Conservation (phyloP, 805 yeast genomes). For the Cyberlindnera japonica region DNA sequence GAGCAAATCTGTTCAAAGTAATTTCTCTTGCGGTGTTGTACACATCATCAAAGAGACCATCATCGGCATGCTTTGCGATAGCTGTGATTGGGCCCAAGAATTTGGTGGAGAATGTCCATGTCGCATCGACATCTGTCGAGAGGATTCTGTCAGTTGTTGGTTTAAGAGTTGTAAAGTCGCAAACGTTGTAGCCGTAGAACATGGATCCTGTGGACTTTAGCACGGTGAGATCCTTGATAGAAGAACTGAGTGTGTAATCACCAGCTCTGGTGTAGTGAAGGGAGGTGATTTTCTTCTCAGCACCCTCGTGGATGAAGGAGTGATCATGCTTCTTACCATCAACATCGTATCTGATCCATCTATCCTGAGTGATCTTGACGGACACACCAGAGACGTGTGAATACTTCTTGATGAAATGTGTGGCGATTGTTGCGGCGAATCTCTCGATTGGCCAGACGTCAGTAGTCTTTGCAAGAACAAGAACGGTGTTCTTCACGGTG, state of each 20-base stretch:
- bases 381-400: constrained; percentile 71
- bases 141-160: constrained; percentile 84
- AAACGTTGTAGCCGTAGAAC: constrained; percentile 82
- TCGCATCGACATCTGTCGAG: constrained; percentile 78
- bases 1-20: constrained; percentile 76
- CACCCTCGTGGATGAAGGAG: constrained; percentile 82
- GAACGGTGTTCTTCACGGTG: constrained; percentile 85
- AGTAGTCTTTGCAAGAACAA: constrained; percentile 74
- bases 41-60: constrained; percentile 62
- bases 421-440: constrained; percentile 79
- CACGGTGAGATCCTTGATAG: constrained; percentile 75
- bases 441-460: constrained; percentile 90
- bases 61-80: constrained; percentile 49
- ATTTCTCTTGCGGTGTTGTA: constrained; percentile 59
- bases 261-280: constrained; percentile 49
- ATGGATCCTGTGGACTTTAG: constrained; percentile 89
- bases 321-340: constrained; percentile 77
- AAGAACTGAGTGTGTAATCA: constrained; percentile 58
- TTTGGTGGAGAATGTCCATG: constrained; percentile 61
- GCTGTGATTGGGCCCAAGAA: constrained; percentile 47
- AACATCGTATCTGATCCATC: constrained; percentile 76
- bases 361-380: constrained; percentile 62
- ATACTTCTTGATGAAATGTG: constrained; percentile 78
- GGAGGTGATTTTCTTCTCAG: constrained; percentile 65
- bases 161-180: constrained; percentile 84